Evolutionary conservation across 1,139 yeast genomes (phyloP), one percentile per base, ranked within the genome.

Genomic region (Debaryomyces sp.): DNA sequence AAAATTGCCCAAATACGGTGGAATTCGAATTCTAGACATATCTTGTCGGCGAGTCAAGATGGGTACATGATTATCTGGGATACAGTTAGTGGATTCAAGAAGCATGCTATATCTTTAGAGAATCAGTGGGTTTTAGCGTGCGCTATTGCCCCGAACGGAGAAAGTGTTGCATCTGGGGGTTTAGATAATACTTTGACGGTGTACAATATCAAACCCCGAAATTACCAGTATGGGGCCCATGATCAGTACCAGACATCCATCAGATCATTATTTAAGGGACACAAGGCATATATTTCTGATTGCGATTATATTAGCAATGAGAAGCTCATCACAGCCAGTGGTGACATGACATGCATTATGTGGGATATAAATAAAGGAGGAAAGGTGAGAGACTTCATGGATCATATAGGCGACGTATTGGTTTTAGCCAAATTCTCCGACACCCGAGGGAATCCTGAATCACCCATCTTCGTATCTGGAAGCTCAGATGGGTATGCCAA

Each of bases 11-110:
- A 83, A 52, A 71, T 88, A 54, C 75, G 82, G 47, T 88, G 96
- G 94, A 78, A 85, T 45, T 62, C 71, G 0, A 86, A 87, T 58
- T 81, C 89, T 13, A 66, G 71, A 37, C 76, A 73, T 38, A 62
- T 92, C 3, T 68, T 90, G 9, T 82, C 91, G 39, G 90, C 91
- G 0, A 85, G 95, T 30, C 96, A 89, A 62, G 97, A 92, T 66
- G 97, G 97, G 2, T 87, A 82, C 60, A 76, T 90, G 74, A 75
- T 92, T 43, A 67, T 90, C 27, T 92, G 97, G 97, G 94, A 91
- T 63, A 78, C 91, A 0, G 71, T 79, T 2, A 81, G 89, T 0
- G 94, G 94, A 2, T 72, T 80, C 55, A 92, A 92, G 61, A 75
- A 80, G 49, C 82, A 85, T 52, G 91, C 91, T 1, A 81, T 91